phyloP scores from a whole-genome alignment of 2,329 filamentous ascomycete species.

The Alternaria sp. region DNA sequence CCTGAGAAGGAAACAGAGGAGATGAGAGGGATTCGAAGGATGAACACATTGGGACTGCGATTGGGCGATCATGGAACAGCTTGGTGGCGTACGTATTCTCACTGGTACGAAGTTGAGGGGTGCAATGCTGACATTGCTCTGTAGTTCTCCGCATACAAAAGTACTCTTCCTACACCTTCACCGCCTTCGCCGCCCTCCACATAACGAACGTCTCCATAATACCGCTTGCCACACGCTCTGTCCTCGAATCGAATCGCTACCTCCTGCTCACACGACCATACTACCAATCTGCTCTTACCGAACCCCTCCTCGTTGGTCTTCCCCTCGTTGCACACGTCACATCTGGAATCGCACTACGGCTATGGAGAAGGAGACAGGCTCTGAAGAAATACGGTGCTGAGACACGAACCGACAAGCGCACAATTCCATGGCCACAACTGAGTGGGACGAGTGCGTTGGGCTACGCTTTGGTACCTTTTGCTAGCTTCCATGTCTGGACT shows the following conservation, averaged over 20 bases:
- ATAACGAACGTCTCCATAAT: conserved; percentile 57
- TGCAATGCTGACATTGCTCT: conserved; percentile 8
- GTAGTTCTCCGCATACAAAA: conserved; percentile 79
- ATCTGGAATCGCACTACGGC: conserved; percentile 78
- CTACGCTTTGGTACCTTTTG: conserved; percentile 71
- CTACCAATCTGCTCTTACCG: conserved; percentile 81
- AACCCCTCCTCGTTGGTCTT: conserved; percentile 79
- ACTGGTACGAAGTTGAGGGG: not conserved
- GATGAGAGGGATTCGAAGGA: conserved; percentile 21
- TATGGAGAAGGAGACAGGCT: conserved; percentile 76
- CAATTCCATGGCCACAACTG: conserved; percentile 72
- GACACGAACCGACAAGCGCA: conserved; percentile 60
- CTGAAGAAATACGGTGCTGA: conserved; percentile 78
- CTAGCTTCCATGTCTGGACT: conserved; percentile 75
- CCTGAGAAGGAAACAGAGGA: conserved; percentile 15
- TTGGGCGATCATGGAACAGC: conserved; percentile 75
- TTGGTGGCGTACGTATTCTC: conserved; percentile 71
- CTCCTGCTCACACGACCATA: conserved; percentile 90
- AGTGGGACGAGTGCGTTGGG: conserved; percentile 76
- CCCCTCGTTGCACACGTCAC: conserved; percentile 79
- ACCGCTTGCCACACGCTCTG: conserved; percentile 45
- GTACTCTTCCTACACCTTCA: conserved; percentile 78
- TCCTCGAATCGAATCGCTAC: conserved; percentile 81
- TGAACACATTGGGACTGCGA: conserved; percentile 54
- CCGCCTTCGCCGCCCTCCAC: conserved; percentile 55